Evolutionary conservation across 208 protist genomes (phyloP).

Genomic region (Leishmania major): DNA sequence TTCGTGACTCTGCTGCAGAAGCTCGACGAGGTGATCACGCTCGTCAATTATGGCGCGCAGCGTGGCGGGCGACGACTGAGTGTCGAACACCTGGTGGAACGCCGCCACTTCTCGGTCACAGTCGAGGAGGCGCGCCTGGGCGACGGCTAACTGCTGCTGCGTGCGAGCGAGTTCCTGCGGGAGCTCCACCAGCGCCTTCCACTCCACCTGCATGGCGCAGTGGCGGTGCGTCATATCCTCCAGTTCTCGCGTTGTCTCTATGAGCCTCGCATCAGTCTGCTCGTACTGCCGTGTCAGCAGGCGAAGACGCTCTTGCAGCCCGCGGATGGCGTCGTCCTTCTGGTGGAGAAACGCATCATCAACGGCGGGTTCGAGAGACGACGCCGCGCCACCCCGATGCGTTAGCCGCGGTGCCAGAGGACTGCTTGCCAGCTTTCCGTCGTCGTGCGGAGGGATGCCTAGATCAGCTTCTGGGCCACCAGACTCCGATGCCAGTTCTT

Average conservation of each 20-base stretch:
- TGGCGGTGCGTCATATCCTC: constrained; percentile 37
- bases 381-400: background rate
- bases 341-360: constrained; percentile 18
- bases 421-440: background rate
- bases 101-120: constrained; percentile 33
- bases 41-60: constrained; percentile 44
- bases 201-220: constrained; percentile 37
- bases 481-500: background rate
- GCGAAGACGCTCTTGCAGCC: constrained; percentile 23
- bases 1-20: constrained; percentile 54
- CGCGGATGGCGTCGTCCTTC: constrained; percentile 27
- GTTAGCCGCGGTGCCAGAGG: background rate
- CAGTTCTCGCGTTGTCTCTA: constrained; percentile 21
- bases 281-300: constrained; percentile 32
- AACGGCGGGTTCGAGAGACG: background rate
- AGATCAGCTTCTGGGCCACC: background rate
- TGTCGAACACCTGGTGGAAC: constrained; percentile 37
- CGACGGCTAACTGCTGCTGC: constrained; percentile 42
- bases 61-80: constrained; percentile 34
- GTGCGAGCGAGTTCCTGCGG: constrained; percentile 49
- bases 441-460: background rate
- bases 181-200: constrained; percentile 37
- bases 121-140: constrained; percentile 35
- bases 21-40: constrained; percentile 51
- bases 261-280: constrained; percentile 25